These are phyloP conservation scores for Irineochytrium annulatum DNA, from an alignment of 192 early-diverging fungal species.

Conservation along the genomic window DNA sequence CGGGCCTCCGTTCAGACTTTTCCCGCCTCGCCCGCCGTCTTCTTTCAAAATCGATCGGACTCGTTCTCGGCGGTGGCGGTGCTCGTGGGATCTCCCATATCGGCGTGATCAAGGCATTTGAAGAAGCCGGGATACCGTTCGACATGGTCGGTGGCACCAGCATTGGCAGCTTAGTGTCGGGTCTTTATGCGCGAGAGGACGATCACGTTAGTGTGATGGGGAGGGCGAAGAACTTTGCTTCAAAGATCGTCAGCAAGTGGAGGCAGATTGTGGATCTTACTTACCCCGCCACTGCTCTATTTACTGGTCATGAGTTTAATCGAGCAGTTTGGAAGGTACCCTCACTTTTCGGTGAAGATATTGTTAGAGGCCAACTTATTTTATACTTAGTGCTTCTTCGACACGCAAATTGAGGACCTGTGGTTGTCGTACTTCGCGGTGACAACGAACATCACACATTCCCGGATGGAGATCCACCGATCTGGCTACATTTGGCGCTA, in stretches of 20 bases:
- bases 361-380: not conserved
- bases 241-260: slow-evolving; percentile 78
- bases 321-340: slow-evolving; percentile 90
- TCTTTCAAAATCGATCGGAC: slow-evolving; percentile 83
- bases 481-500: slow-evolving; percentile 96
- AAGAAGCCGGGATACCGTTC: slow-evolving; percentile 95
- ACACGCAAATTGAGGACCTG: slow-evolving; percentile 94
- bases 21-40: slow-evolving; percentile 85
- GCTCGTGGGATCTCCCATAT: slow-evolving; percentile 92
- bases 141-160: slow-evolving; percentile 98
- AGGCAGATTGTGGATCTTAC: slow-evolving; percentile 89
- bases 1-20: slow-evolving; percentile 55
- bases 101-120: slow-evolving; percentile 87
- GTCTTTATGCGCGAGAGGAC: slow-evolving; percentile 83
- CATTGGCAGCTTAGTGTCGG: slow-evolving; percentile 94
- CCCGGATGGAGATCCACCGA: slow-evolving; percentile 87
- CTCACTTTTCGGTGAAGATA: not conserved
- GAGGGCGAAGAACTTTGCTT: slow-evolving; percentile 77
- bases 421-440: slow-evolving; percentile 96
- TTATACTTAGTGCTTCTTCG: slow-evolving; percentile 54
- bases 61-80: slow-evolving; percentile 95
- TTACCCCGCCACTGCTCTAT: slow-evolving; percentile 87
- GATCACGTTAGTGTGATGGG: slow-evolving; percentile 87
- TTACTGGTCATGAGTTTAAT: slow-evolving; percentile 94
- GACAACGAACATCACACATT: slow-evolving; percentile 94